Conservation (phyloP, 768 basidiomycete species). For the Lactarius psammicola region DNA sequence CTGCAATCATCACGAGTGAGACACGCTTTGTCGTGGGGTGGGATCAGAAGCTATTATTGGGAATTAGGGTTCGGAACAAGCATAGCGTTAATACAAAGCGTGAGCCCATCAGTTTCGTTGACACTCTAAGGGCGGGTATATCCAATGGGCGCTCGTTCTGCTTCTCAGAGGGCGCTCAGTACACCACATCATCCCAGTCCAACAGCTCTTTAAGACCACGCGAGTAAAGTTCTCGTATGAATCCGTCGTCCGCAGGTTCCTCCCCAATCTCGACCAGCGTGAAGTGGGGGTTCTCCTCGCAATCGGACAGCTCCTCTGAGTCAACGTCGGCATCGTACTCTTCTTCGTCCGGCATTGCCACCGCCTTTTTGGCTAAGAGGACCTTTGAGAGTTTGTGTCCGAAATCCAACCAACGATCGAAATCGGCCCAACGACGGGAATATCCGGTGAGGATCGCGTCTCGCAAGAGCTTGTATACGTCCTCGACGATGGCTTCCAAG, state of each 20-base stretch:
- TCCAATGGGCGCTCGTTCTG: not conserved
- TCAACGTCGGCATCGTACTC: not conserved
- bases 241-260: not conserved
- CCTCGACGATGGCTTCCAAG: not conserved
- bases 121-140: not conserved
- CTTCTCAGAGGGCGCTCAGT: not conserved
- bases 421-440: conserved; percentile 1
- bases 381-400: not conserved
- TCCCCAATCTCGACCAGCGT: not conserved
- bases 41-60: not conserved
- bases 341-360: too few species aligned
- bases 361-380: not conserved
- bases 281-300: not conserved
- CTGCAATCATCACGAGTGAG: not conserved
- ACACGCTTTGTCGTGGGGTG: not conserved
- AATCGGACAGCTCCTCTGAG: not conserved
- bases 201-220: not conserved
- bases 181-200: not conserved
- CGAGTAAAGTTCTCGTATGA: conserved; percentile 3
- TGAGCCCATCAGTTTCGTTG: not conserved
- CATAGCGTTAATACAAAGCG: not conserved
- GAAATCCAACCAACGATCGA: not conserved
- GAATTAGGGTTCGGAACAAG: not conserved
- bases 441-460: not conserved
- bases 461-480: not conserved